Evolutionary conservation across 2,329 filamentous ascomycete species (phyloP), one percentile per base, ranked within the genome.

Genomic region (Sphaerulina vaccinii): DNA sequence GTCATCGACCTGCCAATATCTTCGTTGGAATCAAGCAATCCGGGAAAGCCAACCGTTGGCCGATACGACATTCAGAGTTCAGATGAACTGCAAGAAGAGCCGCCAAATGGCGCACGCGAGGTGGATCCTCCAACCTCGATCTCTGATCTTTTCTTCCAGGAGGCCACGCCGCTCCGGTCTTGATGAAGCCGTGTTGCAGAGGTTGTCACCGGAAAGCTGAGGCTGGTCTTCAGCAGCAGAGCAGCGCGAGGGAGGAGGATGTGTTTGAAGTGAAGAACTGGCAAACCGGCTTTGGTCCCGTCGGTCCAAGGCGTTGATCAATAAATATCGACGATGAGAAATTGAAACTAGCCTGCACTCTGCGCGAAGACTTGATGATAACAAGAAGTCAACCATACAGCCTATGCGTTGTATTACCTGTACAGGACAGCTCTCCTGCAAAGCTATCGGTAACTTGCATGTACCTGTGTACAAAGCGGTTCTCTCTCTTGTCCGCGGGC

Each of bases 401-500:
- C 7, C 27, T 29, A 13, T 29, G 27, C 27, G 7, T 7, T 29
- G 27, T n/a, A n/a, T n/a, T n/a, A n/a, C n/a, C 27, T 29, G 27
- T 29, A 7, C 27, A 29, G 27, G 27, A 29, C 7, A 29, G 27
- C 27, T 29, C 32, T 37, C 32, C 27, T 46, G 42, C 42, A 24
- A 36, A 36, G 16, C 42, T 24, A 46, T 46, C 32, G 32, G 35
- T 19, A 19, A 24, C 42, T 21, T 37, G 42, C 42, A 46, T 27
- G 42, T 37, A 36, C 42, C 21, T 36, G 42, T 18, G 15, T 6
- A 23, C 24, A 33, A 27, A n/a, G n/a, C n/a, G n/a, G n/a, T n/a
- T n/a, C n/a, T n/a, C n/a, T n/a, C 16, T 22, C 24, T 33, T 42
- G 41, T 15, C 24, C 24, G 41, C 41, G 24, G 41, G 41, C 27